Evolutionary conservation across 805 yeast species (phyloP).

Genomic region (Lipomyces oligophaga): DNA sequence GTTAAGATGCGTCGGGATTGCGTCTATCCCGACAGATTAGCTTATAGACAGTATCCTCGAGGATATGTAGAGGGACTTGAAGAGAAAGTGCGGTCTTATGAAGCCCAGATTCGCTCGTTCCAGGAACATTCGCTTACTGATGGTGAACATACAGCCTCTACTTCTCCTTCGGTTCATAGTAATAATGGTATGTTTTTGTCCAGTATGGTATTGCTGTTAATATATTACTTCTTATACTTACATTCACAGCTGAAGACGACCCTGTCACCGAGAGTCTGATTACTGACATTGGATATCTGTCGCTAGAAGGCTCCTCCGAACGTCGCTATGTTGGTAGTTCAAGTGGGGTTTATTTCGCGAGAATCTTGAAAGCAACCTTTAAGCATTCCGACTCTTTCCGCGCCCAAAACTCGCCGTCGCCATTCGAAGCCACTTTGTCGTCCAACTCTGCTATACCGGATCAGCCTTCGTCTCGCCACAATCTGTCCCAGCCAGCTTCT

Average conservation of each 20-base stretch:
- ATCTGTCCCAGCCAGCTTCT: not conserved
- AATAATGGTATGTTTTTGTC: not conserved
- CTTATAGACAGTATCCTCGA: slow-evolving; percentile 16
- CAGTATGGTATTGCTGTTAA: not conserved
- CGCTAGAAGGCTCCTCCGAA: slow-evolving; percentile 14
- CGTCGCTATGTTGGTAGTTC: slow-evolving; percentile 20
- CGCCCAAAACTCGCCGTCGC: slow-evolving; percentile 5
- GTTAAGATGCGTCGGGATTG: slow-evolving; percentile 13
- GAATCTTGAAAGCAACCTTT: slow-evolving; percentile 13
- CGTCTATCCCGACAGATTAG: slow-evolving; percentile 15
- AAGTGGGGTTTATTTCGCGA: slow-evolving; percentile 17
- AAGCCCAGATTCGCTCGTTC: slow-evolving; percentile 69
- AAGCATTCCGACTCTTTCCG: slow-evolving; percentile 12
- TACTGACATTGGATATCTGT: slow-evolving; percentile 13
- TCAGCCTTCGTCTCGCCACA: too few relatives aligned
- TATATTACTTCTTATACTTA: not conserved
- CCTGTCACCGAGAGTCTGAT: slow-evolving; percentile 12
- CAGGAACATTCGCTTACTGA: slow-evolving; percentile 40
- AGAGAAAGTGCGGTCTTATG: slow-evolving; percentile 75
- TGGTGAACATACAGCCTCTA: slow-evolving; percentile 4
- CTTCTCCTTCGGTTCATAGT: slow-evolving; percentile 6
- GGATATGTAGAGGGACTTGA: slow-evolving; percentile 21
- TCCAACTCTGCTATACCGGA: too few relatives aligned
- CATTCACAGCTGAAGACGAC: slow-evolving; percentile 2
- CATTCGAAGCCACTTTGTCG: slow-evolving; percentile 1